phyloP scores from a whole-genome alignment of 1,284 basidiomycete species.

The Ustilago sp. region DNA sequence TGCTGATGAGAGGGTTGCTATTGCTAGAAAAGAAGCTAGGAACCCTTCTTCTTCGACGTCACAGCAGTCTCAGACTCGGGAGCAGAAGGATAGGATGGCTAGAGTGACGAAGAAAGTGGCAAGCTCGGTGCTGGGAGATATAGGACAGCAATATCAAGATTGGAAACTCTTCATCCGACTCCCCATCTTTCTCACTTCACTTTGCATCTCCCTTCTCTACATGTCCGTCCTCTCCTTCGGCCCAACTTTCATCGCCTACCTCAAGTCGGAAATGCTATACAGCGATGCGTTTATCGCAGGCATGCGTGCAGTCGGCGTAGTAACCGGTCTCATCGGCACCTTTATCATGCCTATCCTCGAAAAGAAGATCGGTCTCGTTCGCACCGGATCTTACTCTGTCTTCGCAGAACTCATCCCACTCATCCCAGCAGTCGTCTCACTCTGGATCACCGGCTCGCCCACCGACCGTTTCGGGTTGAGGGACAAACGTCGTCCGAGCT shows the following conservation, averaged over 20 bases:
- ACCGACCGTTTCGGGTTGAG: slow-evolving; percentile 33
- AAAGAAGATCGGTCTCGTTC: slow-evolving; percentile 71
- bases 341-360: slow-evolving; percentile 72
- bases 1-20: slow-evolving; percentile 30
- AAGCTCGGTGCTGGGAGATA: slow-evolving; percentile 12
- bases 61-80: neutral
- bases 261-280: slow-evolving; percentile 62
- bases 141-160: slow-evolving; percentile 62
- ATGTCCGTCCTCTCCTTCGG: slow-evolving; percentile 72
- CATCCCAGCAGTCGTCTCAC: slow-evolving; percentile 39
- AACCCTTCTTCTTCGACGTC: neutral
- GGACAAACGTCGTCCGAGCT: slow-evolving; percentile 39
- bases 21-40: slow-evolving; percentile 15
- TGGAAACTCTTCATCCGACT: slow-evolving; percentile 73
- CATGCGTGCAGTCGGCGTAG: slow-evolving; percentile 73
- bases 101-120: neutral
- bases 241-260: slow-evolving; percentile 60
- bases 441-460: slow-evolving; percentile 50
- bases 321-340: slow-evolving; percentile 73
- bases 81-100: neutral
- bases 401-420: slow-evolving; percentile 52
- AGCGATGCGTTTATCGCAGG: slow-evolving; percentile 74
- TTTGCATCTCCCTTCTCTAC: slow-evolving; percentile 74
- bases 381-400: slow-evolving; percentile 71
- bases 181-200: slow-evolving; percentile 71